Percentiles rank a stretch among this genome's conserved stretches.
phyloP scores from a whole-genome alignment of 1,284 basidiomycete genomes.

The Cryptococcus sp. region DNA sequence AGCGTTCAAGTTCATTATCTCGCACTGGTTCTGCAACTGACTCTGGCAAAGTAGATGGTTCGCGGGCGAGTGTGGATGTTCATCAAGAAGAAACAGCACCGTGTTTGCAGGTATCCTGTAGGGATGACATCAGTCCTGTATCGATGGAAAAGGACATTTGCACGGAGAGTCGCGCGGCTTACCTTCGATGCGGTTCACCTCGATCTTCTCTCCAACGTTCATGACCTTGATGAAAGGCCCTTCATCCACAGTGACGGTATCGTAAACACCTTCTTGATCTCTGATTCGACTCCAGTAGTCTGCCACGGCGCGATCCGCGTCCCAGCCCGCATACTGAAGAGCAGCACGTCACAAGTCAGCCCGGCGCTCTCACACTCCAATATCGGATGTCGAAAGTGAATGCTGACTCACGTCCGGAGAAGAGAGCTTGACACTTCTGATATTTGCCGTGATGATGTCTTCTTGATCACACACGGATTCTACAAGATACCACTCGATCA shows the following conservation, averaged over 20 bases:
- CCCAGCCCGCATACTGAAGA: constrained; percentile 82
- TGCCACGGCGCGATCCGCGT: constrained; percentile 83
- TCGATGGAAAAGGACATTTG: background rate
- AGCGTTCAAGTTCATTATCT: background rate
- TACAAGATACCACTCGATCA: constrained; percentile 42
- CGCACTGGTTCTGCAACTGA: constrained; percentile 52
- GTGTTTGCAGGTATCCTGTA: constrained; percentile 65
- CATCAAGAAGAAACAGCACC: constrained; percentile 79
- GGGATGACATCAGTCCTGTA: constrained; percentile 3
- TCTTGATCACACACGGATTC: constrained; percentile 85
- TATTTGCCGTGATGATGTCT: constrained; percentile 90
- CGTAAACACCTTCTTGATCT: constrained; percentile 84
- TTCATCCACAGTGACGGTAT: constrained; percentile 60
- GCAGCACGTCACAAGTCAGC: background rate
- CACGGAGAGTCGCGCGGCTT: constrained; percentile 2
- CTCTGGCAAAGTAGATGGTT: constrained; percentile 89
- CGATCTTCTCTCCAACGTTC: constrained; percentile 94
- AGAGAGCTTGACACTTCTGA: constrained; percentile 94
- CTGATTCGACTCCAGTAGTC: constrained; percentile 90
- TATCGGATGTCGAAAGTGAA: background rate
- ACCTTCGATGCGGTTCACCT: constrained; percentile 71
- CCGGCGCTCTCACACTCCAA: background rate
- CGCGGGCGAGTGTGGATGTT: constrained; percentile 92
- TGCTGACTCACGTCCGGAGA: constrained; percentile 79
- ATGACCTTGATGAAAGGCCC: constrained; percentile 95